Evolutionary conservation across 2,329 filamentous ascomycete species (phyloP).

Genomic region (Geoglossum cookeanum): DNA sequence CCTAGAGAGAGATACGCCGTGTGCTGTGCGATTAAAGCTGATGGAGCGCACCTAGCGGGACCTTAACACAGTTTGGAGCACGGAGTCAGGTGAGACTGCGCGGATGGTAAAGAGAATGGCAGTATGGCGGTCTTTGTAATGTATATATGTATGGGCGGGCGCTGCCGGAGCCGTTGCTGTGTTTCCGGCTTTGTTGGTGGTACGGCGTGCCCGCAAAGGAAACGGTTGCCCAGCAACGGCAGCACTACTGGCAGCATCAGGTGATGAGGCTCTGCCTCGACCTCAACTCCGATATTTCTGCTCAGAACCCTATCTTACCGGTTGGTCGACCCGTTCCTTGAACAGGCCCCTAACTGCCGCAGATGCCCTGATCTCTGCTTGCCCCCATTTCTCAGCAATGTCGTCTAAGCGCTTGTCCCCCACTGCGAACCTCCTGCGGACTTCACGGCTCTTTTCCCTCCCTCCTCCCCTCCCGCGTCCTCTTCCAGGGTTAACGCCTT

Average conservation of each 20-base stretch:
- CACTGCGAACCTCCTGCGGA: constrained; percentile 52
- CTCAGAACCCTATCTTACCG: not conserved
- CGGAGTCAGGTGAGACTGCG: no score
- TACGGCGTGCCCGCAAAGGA: not conserved
- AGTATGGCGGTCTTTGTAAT: no score
- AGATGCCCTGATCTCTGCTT: not conserved
- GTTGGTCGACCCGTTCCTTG: not conserved
- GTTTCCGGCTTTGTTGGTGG: not conserved
- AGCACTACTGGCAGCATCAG: not conserved
- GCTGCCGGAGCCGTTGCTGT: not conserved
- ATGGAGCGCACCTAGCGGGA: not conserved
- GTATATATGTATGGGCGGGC: not conserved
- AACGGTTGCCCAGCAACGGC: not conserved
- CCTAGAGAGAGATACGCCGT: no score
- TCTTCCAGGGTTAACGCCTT: constrained; percentile 16
- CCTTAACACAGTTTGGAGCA: no score
- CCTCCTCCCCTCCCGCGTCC: constrained; percentile 55
- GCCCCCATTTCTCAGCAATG: constrained; percentile 18
- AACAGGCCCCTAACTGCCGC: not conserved
- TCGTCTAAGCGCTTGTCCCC: constrained; percentile 31
- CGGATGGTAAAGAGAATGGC: no score
- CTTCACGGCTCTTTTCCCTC: constrained; percentile 77
- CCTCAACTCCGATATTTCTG: no score
- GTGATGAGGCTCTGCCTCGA: not conserved
- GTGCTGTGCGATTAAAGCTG: not conserved